Evolutionary conservation across 2,329 filamentous ascomycete genomes (phyloP).

Genomic region (Rhinocladiella similis): DNA sequence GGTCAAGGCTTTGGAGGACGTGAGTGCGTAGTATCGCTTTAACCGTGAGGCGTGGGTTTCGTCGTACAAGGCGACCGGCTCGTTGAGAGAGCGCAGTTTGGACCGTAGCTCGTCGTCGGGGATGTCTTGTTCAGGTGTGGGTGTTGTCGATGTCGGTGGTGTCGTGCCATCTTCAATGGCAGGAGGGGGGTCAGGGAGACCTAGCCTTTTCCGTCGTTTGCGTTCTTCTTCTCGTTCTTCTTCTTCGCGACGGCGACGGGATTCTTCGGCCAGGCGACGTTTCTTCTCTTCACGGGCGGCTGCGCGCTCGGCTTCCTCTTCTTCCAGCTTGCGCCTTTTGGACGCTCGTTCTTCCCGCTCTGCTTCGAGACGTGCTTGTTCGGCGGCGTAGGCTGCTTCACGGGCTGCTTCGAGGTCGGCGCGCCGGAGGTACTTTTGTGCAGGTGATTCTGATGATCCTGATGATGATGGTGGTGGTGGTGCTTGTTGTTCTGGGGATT

Average conservation of each 20-base stretch:
- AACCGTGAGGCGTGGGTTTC: slow-evolving; percentile 72
- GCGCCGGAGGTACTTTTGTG: slow-evolving; percentile 77
- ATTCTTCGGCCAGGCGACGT: slow-evolving; percentile 77
- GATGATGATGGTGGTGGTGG: slow-evolving; percentile 27
- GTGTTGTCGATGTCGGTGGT: slow-evolving; percentile 33
- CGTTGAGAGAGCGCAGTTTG: slow-evolving; percentile 69
- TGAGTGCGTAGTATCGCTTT: slow-evolving; percentile 68
- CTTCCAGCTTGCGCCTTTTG: slow-evolving; percentile 85
- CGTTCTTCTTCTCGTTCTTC: slow-evolving; percentile 73
- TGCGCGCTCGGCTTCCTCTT: slow-evolving; percentile 73
- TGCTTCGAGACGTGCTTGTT: slow-evolving; percentile 72
- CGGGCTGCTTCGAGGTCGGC: slow-evolving; percentile 83
- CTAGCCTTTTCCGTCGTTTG: slow-evolving; percentile 71
- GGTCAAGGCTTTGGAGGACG: slow-evolving; percentile 30
- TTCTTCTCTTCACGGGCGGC: slow-evolving; percentile 78
- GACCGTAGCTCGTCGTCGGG: slow-evolving; percentile 61
- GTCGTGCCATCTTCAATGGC: slow-evolving; percentile 7
- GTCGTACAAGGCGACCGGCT: slow-evolving; percentile 77
- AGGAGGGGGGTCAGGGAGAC: slow-evolving; percentile 70
- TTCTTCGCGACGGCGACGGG: slow-evolving; percentile 66
- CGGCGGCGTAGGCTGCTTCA: slow-evolving; percentile 74
- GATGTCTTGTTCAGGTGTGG: slow-evolving; percentile 13
- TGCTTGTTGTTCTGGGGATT: slow-evolving; percentile 24
- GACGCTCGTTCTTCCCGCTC: slow-evolving; percentile 68
- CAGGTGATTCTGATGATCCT: slow-evolving; percentile 36